These are phyloP conservation scores for Bruguiera sexangula DNA, from an alignment of 345 rosid genomes.

Conservation along the genomic window DNA sequence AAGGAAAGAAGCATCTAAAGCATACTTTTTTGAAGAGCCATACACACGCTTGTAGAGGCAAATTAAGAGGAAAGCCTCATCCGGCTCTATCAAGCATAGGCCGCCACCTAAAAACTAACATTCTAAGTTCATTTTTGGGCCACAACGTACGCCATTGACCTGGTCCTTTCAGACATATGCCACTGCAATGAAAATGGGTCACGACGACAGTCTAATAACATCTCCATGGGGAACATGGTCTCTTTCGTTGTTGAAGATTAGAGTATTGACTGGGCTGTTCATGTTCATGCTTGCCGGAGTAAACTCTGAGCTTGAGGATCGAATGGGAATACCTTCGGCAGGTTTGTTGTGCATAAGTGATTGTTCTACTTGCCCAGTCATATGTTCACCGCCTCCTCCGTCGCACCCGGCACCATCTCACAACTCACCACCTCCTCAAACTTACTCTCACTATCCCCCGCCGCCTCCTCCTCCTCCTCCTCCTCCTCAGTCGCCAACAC, in stretches of 20 bases:
- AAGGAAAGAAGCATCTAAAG: slow-evolving; percentile 29
- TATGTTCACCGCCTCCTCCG: slow-evolving; percentile 42
- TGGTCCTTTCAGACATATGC: slow-evolving; percentile 12
- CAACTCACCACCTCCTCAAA: slow-evolving; percentile 28
- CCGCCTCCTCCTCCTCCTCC: slow-evolving; percentile 9
- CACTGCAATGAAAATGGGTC: slow-evolving; percentile 13
- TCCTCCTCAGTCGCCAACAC: neutral
- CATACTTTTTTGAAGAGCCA: slow-evolving; percentile 24
- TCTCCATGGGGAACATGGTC: slow-evolving; percentile 12
- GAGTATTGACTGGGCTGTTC: slow-evolving; percentile 13
- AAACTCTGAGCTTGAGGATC: slow-evolving; percentile 22
- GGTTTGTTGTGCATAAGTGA: slow-evolving; percentile 44
- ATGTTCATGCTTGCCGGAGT: slow-evolving; percentile 13
- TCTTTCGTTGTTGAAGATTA: slow-evolving; percentile 15
- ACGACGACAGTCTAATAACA: neutral
- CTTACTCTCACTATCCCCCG: slow-evolving; percentile 21
- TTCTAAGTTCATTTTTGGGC: neutral
- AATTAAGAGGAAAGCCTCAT: neutral
- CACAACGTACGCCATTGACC: neutral
- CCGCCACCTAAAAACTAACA: neutral
- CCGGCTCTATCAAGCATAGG: neutral
- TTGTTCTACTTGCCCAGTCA: slow-evolving; percentile 42
- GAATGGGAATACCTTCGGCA: slow-evolving; percentile 17
- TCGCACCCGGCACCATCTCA: slow-evolving; percentile 12
- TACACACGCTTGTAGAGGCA: slow-evolving; percentile 21